phyloP scores from a whole-genome alignment of 306 rosid genomes.

The Medicago truncatula region MtrunA17r5.0-ANR NC_053043.1:31232001-31232500 shows the following conservation, averaged over 20 bases:
- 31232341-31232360: constrained; percentile 83
- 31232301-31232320: constrained; percentile 83
- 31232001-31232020: no score
- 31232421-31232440: constrained; percentile 97
- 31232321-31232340: constrained; percentile 95
- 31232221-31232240: constrained; percentile 67
- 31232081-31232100: background rate
- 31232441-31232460: constrained; percentile 86
- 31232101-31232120: constrained; percentile 11
- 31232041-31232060: no score
- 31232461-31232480: constrained; percentile 88
- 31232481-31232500: constrained; percentile 81
- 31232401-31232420: constrained; percentile 95
- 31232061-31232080: no score
- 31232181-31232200: constrained; percentile 90
- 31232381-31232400: constrained; percentile 85
- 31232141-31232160: background rate
- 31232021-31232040: no score
- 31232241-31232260: constrained; percentile 84
- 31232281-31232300: constrained; percentile 82
- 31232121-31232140: constrained; percentile 12
- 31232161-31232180: constrained; percentile 41
- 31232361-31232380: constrained; percentile 80
- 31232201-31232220: constrained; percentile 78
- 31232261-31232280: constrained; percentile 89